Evolutionary conservation across 2,329 filamentous ascomycete species (phyloP).

Genomic region (Apiospora phragmitis): DNA sequence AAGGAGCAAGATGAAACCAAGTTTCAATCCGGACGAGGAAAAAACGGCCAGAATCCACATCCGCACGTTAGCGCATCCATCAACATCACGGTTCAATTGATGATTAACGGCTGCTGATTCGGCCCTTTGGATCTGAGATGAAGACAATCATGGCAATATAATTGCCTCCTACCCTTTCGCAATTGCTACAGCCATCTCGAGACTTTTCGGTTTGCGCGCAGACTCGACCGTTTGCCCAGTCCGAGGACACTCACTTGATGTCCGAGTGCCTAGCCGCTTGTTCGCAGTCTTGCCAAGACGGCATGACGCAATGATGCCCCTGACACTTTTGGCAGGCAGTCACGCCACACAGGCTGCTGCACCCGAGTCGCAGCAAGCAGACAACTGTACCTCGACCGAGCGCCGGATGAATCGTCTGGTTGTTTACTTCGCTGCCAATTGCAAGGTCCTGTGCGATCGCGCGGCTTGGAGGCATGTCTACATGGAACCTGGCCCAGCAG

Average conservation of each 20-base stretch:
- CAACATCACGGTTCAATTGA: not conserved
- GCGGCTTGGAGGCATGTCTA: not conserved
- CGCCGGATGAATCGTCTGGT: not conserved
- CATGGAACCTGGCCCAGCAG: not conserved
- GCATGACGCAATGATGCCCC: not conserved
- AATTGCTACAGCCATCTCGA: not conserved
- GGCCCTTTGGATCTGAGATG: not conserved
- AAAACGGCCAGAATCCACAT: not conserved
- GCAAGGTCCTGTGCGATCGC: not conserved
- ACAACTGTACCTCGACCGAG: not conserved
- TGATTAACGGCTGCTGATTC: not conserved
- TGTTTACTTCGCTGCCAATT: not conserved
- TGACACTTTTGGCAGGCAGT: not conserved
- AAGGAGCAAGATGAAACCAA: not conserved
- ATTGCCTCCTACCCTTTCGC: not conserved
- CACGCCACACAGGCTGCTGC: not conserved
- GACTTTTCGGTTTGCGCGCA: not conserved
- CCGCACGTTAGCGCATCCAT: not conserved
- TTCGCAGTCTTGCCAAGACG: not conserved
- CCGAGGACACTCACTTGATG: not conserved
- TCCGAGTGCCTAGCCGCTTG: not conserved
- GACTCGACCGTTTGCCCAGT: not conserved
- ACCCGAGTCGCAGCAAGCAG: not conserved
- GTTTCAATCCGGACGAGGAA: not conserved
- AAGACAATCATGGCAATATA: not conserved